Conservation (phyloP, 495 filamentous ascomycete genomes). For the Trichoderma gamsii region DNA sequence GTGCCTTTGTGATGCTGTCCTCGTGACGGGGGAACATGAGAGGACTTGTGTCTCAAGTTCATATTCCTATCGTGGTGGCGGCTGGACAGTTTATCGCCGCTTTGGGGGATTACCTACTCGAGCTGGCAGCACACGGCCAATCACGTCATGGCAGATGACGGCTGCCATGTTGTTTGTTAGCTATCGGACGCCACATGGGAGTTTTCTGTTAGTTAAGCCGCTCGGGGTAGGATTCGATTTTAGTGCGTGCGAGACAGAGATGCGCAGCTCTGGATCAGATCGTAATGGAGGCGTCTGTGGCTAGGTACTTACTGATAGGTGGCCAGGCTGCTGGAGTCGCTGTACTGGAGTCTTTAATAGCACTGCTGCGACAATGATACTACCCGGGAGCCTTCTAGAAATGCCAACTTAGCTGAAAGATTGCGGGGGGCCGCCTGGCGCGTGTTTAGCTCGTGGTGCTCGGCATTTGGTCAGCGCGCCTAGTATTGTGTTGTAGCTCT, state of each 20-base stretch:
- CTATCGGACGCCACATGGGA: background rate
- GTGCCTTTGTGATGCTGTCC: constrained; percentile 15
- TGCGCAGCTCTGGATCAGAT: background rate
- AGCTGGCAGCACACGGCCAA: background rate
- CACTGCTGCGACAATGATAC: too few species aligned
- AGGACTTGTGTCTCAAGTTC: background rate
- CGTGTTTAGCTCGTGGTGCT: background rate
- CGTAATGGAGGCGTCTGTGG: constrained; percentile 6
- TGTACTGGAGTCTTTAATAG: too few species aligned
- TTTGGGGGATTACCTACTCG: background rate
- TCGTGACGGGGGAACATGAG: constrained; percentile 27
- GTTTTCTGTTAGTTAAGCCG: background rate
- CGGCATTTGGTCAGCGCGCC: constrained; percentile 9
- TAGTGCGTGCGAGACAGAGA: background rate
- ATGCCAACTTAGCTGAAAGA: background rate
- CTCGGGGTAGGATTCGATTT: background rate
- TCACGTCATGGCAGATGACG: constrained; percentile 4
- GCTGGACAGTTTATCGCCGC: background rate
- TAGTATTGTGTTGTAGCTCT: background rate
- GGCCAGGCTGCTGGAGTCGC: too few species aligned
- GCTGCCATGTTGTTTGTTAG: background rate
- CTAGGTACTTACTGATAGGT: background rate
- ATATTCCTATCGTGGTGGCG: background rate
- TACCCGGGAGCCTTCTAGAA: background rate
- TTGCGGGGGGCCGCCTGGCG: background rate